A percentile compares a stretch with the other conserved stretches of the same genome.
phyloP scores from a whole-genome alignment of 2,329 filamentous ascomycete species.

The Calonectria pseudoreteaudii region DNA sequence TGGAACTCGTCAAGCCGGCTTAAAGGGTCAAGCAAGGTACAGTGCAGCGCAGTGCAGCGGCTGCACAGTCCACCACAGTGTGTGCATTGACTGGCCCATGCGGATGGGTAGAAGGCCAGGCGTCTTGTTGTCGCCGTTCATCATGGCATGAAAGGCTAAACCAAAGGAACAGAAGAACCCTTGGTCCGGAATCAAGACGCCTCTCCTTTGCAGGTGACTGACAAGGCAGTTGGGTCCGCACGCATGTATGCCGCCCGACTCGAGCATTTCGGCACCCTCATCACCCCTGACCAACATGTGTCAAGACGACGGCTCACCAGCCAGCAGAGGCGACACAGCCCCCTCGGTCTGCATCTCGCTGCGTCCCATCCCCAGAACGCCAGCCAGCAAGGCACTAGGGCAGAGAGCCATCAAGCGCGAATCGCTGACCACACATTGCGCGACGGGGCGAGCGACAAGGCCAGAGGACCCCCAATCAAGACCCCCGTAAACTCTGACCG shows the following conservation, averaged over 20 bases:
- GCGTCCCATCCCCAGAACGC: constrained; percentile 23
- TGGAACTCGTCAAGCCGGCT: constrained; percentile 20
- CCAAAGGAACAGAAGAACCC: constrained; percentile 3
- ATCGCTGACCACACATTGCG: constrained; percentile 16
- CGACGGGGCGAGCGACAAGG: constrained; percentile 19
- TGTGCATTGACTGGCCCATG: background rate
- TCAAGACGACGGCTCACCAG: constrained; percentile 26
- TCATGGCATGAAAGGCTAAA: constrained; percentile 2
- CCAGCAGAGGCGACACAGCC: constrained; percentile 30
- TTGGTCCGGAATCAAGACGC: constrained; percentile 9
- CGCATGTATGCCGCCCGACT: constrained; percentile 14
- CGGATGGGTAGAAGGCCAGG: background rate
- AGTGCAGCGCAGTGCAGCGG: constrained; percentile 21
- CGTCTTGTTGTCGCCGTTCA: constrained; percentile 1
- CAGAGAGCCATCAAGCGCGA: constrained; percentile 21
- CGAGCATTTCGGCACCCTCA: constrained; percentile 9
- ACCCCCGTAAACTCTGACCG: constrained; percentile 18
- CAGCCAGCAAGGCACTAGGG: constrained; percentile 26
- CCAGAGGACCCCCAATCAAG: constrained; percentile 7
- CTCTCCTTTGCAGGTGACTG: background rate
- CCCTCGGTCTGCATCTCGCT: constrained; percentile 25
- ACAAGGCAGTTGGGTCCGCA: constrained; percentile 3
- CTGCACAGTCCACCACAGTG: constrained; percentile 21
- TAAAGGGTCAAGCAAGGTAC: constrained; percentile 25
- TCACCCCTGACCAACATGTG: constrained; percentile 29